A percentile compares a stretch with the other conserved stretches of the same genome.
Evolutionary conservation across 768 basidiomycete species (phyloP).

Genomic region (Phaffia australis): DNA sequence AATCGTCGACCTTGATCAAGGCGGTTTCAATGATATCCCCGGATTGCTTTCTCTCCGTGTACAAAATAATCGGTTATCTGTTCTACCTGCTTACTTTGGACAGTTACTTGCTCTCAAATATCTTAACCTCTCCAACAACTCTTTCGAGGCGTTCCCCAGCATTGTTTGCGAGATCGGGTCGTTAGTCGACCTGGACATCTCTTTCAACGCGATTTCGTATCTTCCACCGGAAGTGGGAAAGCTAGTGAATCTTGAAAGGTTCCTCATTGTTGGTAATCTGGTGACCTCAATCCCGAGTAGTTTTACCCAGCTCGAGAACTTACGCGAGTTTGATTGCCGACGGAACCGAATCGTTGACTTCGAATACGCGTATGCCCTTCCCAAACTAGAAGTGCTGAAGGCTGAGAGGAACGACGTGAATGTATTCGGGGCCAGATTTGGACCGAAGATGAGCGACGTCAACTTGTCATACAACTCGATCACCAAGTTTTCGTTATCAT

Average conservation of each 20-base stretch:
- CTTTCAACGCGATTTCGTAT: slow-evolving; percentile 78
- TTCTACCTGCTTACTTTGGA: slow-evolving; percentile 74
- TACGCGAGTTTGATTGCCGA: slow-evolving; percentile 69
- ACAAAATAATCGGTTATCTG: slow-evolving; percentile 85
- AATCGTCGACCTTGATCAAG: slow-evolving; percentile 76
- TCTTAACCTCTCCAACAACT: slow-evolving; percentile 93
- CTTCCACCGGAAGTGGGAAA: slow-evolving; percentile 70
- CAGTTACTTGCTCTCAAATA: slow-evolving; percentile 58
- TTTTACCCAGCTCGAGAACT: slow-evolving; percentile 48
- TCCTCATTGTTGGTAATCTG: slow-evolving; percentile 78
- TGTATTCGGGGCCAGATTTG: slow-evolving; percentile 65
- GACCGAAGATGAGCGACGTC: slow-evolving; percentile 53
- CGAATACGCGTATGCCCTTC: slow-evolving; percentile 55
- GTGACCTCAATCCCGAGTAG: slow-evolving; percentile 60
- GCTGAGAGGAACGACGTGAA: slow-evolving; percentile 78
- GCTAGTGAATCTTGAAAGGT: slow-evolving; percentile 55
- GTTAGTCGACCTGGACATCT: slow-evolving; percentile 80
- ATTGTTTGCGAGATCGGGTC: slow-evolving; percentile 61
- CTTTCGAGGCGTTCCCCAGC: slow-evolving; percentile 62
- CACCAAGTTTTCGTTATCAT: slow-evolving; percentile 44
- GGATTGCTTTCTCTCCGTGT: slow-evolving; percentile 58
- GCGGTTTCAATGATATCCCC: slow-evolving; percentile 64
- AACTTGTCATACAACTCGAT: slow-evolving; percentile 78
- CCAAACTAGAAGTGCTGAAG: slow-evolving; percentile 54
- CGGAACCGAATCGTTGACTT: slow-evolving; percentile 74